A percentile compares a stretch with the other conserved stretches of the same genome.
phyloP scores from a whole-genome alignment of 2,329 filamentous ascomycete species.

The Cadophora sp. region DNA sequence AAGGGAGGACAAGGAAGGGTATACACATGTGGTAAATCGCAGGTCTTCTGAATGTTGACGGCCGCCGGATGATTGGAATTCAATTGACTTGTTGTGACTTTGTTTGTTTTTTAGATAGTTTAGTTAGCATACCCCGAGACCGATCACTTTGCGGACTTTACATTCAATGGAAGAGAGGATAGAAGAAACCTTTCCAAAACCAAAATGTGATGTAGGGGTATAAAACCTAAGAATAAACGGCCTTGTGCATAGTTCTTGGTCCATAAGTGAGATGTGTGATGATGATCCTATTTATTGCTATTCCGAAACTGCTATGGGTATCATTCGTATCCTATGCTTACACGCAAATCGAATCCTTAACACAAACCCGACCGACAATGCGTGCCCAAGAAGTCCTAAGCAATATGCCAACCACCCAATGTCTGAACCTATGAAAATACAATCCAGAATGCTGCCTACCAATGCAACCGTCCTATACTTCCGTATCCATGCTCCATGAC shows the following conservation, averaged over 20 bases:
- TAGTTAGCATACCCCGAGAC: conserved; percentile 21
- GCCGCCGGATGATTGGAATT: conserved; percentile 3
- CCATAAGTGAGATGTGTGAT: neutral
- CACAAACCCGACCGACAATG: neutral
- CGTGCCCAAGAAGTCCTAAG: neutral
- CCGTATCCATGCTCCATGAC: neutral
- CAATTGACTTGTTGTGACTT: neutral
- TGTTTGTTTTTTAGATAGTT: conserved; percentile 16
- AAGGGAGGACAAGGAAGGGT: neutral
- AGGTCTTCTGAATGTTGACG: neutral
- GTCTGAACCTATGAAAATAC: neutral
- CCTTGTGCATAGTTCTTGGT: neutral
- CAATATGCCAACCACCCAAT: conserved; percentile 19
- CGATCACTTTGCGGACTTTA: conserved; percentile 12
- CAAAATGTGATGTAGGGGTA: neutral
- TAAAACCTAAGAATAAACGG: too few relatives aligned
- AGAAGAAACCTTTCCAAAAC: neutral
- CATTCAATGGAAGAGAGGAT: conserved; percentile 9
- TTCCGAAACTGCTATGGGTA: conserved; percentile 25
- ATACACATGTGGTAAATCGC: neutral
- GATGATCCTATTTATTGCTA: neutral
- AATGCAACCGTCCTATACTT: conserved; percentile 18
- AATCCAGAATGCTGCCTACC: conserved; percentile 15
- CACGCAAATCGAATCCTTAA: neutral
- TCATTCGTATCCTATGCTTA: conserved; percentile 20